Conservation (phyloP, 148 eudicot species). For the Simmondsia chinensis region DNA sequence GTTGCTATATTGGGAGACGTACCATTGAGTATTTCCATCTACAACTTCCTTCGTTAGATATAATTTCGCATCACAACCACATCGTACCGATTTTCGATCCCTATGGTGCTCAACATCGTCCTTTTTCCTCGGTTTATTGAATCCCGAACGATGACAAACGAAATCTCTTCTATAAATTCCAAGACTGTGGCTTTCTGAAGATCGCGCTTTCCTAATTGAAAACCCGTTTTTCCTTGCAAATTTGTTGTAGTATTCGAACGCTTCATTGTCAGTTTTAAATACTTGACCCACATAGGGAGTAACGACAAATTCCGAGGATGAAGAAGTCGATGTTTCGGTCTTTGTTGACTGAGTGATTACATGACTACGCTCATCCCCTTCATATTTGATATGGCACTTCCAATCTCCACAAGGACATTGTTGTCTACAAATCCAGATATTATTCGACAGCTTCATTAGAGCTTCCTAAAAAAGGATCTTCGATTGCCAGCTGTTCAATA, state of each 20-base stretch:
- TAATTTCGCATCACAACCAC: constrained; percentile 77
- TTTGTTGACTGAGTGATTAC: constrained; percentile 18
- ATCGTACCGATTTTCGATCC: constrained; percentile 67
- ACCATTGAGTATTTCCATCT: constrained; percentile 50
- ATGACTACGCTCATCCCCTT: constrained; percentile 33
- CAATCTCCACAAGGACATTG: constrained; percentile 77
- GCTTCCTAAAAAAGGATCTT: no score
- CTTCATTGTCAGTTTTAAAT: constrained; percentile 53
- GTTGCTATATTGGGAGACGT: constrained; percentile 59
- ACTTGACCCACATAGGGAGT: constrained; percentile 62
- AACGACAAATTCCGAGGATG: constrained; percentile 23
- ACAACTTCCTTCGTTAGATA: constrained; percentile 61
- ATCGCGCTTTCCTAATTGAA: constrained; percentile 70
- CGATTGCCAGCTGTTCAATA: no score
- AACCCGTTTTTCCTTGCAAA: constrained; percentile 65
- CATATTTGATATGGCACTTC: constrained; percentile 54
- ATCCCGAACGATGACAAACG: constrained; percentile 74
- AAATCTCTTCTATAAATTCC: constrained; percentile 70
- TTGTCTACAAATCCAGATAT: constrained; percentile 55
- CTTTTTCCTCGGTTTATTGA: constrained; percentile 56
- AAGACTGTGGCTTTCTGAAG: constrained; percentile 49
- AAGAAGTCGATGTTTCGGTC: constrained; percentile 12
- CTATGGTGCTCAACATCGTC: constrained; percentile 56
- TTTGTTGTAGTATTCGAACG: constrained; percentile 45
- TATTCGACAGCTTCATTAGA: constrained; percentile 26